Evolutionary conservation across 2,329 filamentous ascomycete species (phyloP).

Genomic region (Exutisphaerella laricina): DNA sequence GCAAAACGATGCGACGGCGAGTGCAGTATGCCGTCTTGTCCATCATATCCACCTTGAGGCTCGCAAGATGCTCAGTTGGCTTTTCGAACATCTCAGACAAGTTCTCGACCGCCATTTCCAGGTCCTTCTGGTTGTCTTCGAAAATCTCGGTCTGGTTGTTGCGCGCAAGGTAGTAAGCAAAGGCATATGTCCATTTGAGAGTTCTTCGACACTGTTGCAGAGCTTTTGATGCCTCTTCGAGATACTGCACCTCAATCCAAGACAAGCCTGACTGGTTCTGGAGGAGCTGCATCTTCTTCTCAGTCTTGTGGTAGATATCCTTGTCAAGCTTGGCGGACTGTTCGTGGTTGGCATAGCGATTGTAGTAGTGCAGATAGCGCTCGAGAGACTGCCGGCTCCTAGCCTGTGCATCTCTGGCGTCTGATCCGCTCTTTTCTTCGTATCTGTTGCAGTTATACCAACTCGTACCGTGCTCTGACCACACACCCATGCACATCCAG

Average conservation of each 20-base stretch:
- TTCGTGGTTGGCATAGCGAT: conserved; percentile 97
- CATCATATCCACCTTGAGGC: conserved; percentile 94
- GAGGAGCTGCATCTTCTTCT: conserved; percentile 97
- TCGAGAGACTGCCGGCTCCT: conserved; percentile 85
- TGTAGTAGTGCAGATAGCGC: conserved; percentile 98
- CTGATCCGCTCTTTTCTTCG: conserved; percentile 89
- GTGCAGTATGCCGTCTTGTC: conserved; percentile 98
- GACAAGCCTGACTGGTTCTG: conserved; percentile 93
- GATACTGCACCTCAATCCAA: conserved; percentile 98
- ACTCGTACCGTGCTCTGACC: conserved; percentile 96
- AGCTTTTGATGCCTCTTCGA: conserved; percentile 86
- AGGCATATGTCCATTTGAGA: conserved; percentile 98
- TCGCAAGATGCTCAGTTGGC: conserved; percentile 76
- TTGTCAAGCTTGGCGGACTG: conserved; percentile 95
- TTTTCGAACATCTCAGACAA: conserved; percentile 99
- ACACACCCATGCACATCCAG: conserved; percentile 99
- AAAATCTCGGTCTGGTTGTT: conserved; percentile 98
- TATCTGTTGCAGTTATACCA: conserved; percentile 99
- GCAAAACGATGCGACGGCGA: conserved; percentile 78
- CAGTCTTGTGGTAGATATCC: conserved; percentile 91
- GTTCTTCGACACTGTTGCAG: conserved; percentile 97
- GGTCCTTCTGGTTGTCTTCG: conserved; percentile 96
- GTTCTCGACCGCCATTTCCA: conserved; percentile 95
- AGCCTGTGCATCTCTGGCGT: conserved; percentile 87
- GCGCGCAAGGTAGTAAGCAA: conserved; percentile 92